Evolutionary conservation across 2,329 filamentous ascomycete genomes (phyloP).

Genomic region (Epichloe gansuensis): DNA sequence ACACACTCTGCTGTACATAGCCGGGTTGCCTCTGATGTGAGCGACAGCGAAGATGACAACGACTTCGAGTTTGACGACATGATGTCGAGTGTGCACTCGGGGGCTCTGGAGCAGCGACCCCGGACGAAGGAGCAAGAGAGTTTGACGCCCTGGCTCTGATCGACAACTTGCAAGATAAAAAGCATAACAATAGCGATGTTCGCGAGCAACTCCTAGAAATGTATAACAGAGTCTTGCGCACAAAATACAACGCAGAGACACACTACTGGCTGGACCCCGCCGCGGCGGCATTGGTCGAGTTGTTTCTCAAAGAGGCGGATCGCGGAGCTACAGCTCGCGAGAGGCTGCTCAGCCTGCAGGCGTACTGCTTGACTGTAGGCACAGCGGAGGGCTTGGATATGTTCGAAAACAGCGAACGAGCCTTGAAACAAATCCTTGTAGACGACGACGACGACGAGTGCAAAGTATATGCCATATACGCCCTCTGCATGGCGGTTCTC

Average conservation of each 20-base stretch:
- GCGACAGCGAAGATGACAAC: constrained; percentile 38
- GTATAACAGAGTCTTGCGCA: constrained; percentile 42
- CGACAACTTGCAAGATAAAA: constrained; percentile 59
- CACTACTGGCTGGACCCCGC: constrained; percentile 41
- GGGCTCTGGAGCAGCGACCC: constrained; percentile 35
- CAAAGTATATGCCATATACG: constrained; percentile 59
- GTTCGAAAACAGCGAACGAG: constrained; percentile 17
- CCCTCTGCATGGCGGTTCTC: constrained; percentile 58
- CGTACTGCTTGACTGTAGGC: constrained; percentile 57
- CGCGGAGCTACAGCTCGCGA: constrained; percentile 57
- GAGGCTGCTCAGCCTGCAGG: constrained; percentile 57
- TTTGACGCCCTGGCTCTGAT: constrained; percentile 54
- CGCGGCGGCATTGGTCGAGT: constrained; percentile 44
- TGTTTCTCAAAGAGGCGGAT: constrained; percentile 60
- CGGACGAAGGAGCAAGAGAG: constrained; percentile 53
- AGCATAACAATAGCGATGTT: constrained; percentile 61
- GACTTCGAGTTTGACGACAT: constrained; percentile 29
- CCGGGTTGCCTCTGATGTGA: constrained; percentile 49
- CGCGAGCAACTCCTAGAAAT: constrained; percentile 39
- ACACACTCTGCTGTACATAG: constrained; percentile 47
- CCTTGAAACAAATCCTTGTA: constrained; percentile 23
- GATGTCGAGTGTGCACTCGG: constrained; percentile 30
- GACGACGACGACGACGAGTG: constrained; percentile 52
- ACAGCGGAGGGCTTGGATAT: constrained; percentile 46
- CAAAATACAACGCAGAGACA: constrained; percentile 20